phyloP scores from a whole-genome alignment of 108 stramenopile genomes.

The Cyclotella cryptica region DNA sequence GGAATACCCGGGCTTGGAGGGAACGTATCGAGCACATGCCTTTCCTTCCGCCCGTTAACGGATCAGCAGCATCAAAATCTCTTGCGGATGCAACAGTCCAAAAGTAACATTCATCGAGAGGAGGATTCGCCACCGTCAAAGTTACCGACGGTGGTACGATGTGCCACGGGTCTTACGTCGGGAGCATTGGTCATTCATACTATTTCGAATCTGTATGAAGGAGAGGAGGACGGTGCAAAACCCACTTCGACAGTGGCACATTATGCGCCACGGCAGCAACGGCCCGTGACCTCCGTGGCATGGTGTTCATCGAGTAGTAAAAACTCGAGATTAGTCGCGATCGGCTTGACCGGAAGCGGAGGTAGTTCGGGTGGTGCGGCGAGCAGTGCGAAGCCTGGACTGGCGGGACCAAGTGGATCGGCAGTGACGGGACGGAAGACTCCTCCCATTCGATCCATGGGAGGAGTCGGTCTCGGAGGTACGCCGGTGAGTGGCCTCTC shows the following conservation, averaged over 20 bases:
- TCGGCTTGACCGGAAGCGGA: constrained; percentile 60
- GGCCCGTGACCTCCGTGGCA: constrained; percentile 73
- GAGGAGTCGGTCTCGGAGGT: background rate
- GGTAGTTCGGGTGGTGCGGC: constrained; percentile 8
- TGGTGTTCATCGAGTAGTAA: constrained; percentile 50
- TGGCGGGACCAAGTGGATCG: background rate
- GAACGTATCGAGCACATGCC: constrained; percentile 68
- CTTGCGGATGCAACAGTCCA: background rate
- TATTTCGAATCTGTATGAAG: constrained; percentile 38
- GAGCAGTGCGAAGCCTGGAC: constrained; percentile 5
- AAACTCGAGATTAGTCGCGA: constrained; percentile 60
- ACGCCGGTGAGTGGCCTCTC: background rate
- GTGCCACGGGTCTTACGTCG: constrained; percentile 79
- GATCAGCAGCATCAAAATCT: background rate
- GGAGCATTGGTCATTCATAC: constrained; percentile 78
- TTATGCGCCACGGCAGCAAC: constrained; percentile 72
- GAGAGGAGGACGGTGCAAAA: background rate
- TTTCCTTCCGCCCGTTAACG: constrained; percentile 53
- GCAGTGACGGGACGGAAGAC: background rate
- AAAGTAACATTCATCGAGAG: too few species aligned
- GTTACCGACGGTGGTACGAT: constrained; percentile 21
- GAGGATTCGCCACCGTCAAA: background rate
- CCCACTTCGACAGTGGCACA: constrained; percentile 66
- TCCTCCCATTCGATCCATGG: background rate
- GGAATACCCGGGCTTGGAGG: constrained; percentile 66